Evolutionary conservation across 257 asterid genomes (phyloP).

Genomic region (Rubia yunnanensis): DNA sequence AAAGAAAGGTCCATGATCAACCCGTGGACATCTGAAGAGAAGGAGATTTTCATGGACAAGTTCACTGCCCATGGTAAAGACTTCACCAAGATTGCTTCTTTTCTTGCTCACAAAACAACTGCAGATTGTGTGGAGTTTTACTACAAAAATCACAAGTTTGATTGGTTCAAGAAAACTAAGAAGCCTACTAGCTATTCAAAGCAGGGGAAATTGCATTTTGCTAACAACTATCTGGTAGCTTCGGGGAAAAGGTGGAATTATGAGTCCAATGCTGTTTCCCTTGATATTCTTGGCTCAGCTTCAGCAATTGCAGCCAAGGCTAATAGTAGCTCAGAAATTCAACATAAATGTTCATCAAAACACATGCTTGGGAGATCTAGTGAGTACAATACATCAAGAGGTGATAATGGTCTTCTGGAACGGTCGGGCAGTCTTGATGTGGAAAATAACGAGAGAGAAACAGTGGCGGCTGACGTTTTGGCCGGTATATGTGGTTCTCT

Average conservation of each 20-base stretch:
- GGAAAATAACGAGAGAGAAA: slow-evolving; percentile 53
- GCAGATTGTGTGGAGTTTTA: slow-evolving; percentile 97
- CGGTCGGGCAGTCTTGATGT: slow-evolving; percentile 48
- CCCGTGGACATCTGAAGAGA: slow-evolving; percentile 75
- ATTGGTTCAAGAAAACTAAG: slow-evolving; percentile 58
- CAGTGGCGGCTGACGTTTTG: slow-evolving; percentile 92
- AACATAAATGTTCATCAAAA: slow-evolving; percentile 38
- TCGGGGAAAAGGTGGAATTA: slow-evolving; percentile 75
- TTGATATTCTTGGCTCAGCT: slow-evolving; percentile 75
- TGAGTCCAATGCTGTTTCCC: slow-evolving; percentile 69
- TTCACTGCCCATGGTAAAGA: slow-evolving; percentile 69
- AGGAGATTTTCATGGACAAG: slow-evolving; percentile 66
- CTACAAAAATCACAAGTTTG: slow-evolving; percentile 91
- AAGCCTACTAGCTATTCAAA: slow-evolving; percentile 45
- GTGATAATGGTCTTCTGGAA: slow-evolving; percentile 29
- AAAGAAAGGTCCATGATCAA: slow-evolving; percentile 63
- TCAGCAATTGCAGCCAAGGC: slow-evolving; percentile 61
- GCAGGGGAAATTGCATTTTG: slow-evolving; percentile 48
- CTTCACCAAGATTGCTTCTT: slow-evolving; percentile 71
- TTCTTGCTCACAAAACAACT: slow-evolving; percentile 57
- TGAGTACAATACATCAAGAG: slow-evolving; percentile 34
- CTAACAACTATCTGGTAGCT: slow-evolving; percentile 56
- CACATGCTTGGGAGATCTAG: slow-evolving; percentile 31
- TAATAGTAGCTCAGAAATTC: slow-evolving; percentile 34
- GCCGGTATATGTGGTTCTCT: slow-evolving; percentile 94